phyloP scores from a whole-genome alignment of 148 eudicot species.

The Cornus suecica region DNA sequence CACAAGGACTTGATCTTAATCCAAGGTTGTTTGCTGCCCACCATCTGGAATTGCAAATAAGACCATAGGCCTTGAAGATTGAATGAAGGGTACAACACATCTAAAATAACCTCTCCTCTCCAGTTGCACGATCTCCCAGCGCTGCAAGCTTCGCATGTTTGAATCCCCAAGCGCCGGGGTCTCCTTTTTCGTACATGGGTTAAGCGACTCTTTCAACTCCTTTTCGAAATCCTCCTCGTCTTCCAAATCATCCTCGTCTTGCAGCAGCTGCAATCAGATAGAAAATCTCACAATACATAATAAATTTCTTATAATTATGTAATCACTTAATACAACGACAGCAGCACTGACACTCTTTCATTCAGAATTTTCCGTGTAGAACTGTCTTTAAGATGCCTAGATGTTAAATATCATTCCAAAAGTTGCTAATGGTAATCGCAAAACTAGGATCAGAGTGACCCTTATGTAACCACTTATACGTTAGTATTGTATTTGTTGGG shows the following conservation, averaged over 20 bases:
- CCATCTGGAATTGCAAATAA: too few relatives aligned
- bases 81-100: slow-evolving; percentile 72
- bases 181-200: slow-evolving; percentile 74
- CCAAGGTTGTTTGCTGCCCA: slow-evolving; percentile 57
- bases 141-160: slow-evolving; percentile 80
- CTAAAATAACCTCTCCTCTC: too few relatives aligned
- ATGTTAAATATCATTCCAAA: too few relatives aligned
- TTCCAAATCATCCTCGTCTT: slow-evolving; percentile 95
- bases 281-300: not conserved
- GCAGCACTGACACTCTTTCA: not conserved
- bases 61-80: slow-evolving; percentile 74
- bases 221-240: too few relatives aligned
- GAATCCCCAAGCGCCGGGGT: slow-evolving; percentile 80
- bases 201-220: slow-evolving; percentile 73
- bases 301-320: too few relatives aligned
- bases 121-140: slow-evolving; percentile 81
- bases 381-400: not conserved
- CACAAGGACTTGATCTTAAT: too few relatives aligned
- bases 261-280: slow-evolving; percentile 34
- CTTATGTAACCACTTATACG: too few relatives aligned
- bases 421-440: too few relatives aligned
- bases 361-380: not conserved
- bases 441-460: too few relatives aligned
- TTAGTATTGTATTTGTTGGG: too few relatives aligned
- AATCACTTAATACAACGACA: not conserved